These are phyloP conservation scores for Suaeda aralocaspica DNA, from an alignment of 148 eudicot genomes.

Conservation along the genomic window DNA sequence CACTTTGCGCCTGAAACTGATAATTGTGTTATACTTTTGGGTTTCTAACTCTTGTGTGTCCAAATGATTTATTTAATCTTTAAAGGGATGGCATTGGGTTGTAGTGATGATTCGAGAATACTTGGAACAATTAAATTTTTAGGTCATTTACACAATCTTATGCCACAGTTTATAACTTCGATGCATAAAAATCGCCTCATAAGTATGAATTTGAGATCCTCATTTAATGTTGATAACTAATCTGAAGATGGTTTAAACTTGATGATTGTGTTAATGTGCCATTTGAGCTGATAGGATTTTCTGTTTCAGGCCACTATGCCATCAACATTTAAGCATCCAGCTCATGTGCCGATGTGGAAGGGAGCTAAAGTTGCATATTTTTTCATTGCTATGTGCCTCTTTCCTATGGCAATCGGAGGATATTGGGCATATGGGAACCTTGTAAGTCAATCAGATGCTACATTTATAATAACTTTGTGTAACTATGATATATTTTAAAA, in stretches of 20 bases:
- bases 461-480: background rate
- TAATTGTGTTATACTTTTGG: background rate
- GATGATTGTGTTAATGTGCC: background rate
- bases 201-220: no score
- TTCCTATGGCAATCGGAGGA: constrained; percentile 95
- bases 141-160: background rate
- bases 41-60: background rate
- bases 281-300: constrained; percentile 13
- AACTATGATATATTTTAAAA: background rate
- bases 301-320: constrained; percentile 87
- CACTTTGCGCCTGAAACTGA: background rate
- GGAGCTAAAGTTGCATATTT: constrained; percentile 96
- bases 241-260: background rate
- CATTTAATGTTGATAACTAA: background rate
- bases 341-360: constrained; percentile 99
- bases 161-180: background rate
- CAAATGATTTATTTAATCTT: background rate
- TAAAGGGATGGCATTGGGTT: no score
- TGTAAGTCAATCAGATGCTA: constrained; percentile 40
- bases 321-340: constrained; percentile 95
- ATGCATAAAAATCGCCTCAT: no score
- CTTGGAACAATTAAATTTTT: background rate
- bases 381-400: constrained; percentile 87
- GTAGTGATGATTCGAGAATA: background rate
- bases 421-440: constrained; percentile 98